phyloP scores from a whole-genome alignment of 2,329 filamentous ascomycete genomes.

The Knufia petricola region DNA sequence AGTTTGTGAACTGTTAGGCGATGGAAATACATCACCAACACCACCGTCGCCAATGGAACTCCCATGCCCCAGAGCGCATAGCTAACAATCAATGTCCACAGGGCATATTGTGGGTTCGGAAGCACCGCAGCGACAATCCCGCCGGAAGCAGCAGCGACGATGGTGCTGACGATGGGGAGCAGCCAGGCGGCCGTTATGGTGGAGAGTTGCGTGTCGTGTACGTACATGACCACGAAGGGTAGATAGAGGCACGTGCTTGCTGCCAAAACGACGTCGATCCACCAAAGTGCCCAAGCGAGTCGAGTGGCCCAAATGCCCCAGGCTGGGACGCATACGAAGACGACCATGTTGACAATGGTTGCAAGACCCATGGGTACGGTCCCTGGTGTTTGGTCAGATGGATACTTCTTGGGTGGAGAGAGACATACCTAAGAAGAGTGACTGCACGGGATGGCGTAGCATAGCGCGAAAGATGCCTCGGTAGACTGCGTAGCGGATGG shows the following conservation, averaged over 20 bases:
- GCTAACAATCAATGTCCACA: conserved; percentile 53
- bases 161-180: conserved; percentile 58
- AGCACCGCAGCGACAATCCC: conserved; percentile 54
- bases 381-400: too few species aligned
- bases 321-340: conserved; percentile 47
- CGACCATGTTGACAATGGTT: conserved; percentile 57
- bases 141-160: conserved; percentile 57
- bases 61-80: conserved; percentile 59
- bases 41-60: conserved; percentile 48
- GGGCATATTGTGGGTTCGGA: conserved; percentile 40
- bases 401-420: too few species aligned
- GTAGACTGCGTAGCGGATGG: conserved; percentile 54
- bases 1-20: conserved; percentile 57
- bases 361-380: conserved; percentile 60
- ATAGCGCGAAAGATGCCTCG: conserved; percentile 56
- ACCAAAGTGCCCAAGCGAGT: conserved; percentile 50
- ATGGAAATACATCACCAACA: conserved; percentile 60
- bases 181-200: conserved; percentile 58
- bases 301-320: conserved; percentile 49
- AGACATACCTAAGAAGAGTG: conserved; percentile 58
- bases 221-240: conserved; percentile 34
- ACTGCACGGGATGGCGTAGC: conserved; percentile 56
- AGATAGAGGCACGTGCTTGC: conserved; percentile 42
- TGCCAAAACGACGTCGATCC: conserved; percentile 45
- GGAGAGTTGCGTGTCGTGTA: conserved; percentile 37